Evolutionary conservation across 768 basidiomycete genomes (phyloP).

Genomic region (Lactarius sanguifluus): DNA sequence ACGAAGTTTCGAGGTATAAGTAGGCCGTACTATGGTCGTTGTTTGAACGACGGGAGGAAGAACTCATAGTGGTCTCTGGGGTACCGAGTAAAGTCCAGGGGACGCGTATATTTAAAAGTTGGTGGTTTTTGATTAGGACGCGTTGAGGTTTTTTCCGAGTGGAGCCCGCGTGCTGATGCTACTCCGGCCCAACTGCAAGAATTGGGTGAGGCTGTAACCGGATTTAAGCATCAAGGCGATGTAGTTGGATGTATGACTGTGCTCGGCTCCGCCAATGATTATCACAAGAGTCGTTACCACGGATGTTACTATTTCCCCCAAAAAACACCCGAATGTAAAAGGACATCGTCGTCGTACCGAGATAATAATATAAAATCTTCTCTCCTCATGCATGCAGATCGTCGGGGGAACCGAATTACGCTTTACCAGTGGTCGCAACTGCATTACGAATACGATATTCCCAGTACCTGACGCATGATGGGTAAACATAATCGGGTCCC

Average conservation of each 20-base stretch:
- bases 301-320: conserved; percentile 5
- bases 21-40: conserved; percentile 6
- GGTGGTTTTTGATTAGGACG: neutral
- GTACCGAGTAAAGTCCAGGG: neutral
- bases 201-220: conserved; percentile 23
- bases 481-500: conserved; percentile 29
- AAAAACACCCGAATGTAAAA: neutral
- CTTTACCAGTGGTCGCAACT: conserved; percentile 10
- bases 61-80: conserved; percentile 11
- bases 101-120: conserved; percentile 14
- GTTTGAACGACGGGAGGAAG: neutral
- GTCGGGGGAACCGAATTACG: conserved; percentile 4
- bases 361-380: conserved; percentile 9
- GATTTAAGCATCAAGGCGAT: conserved; percentile 12
- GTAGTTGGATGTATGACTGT: conserved; percentile 11
- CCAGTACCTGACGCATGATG: conserved; percentile 59
- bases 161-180: conserved; percentile 9
- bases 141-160: neutral
- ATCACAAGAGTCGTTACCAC: conserved; percentile 7
- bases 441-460: conserved; percentile 66
- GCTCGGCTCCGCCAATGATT: neutral
- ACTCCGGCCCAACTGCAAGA: conserved; percentile 9
- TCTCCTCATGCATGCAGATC: conserved; percentile 5
- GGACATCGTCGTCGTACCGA: conserved; percentile 1
- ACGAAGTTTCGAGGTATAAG: neutral